These are phyloP conservation scores for Chaetomium sp. DNA, from an alignment of 2,329 filamentous ascomycete species.

Conservation along the genomic window DNA sequence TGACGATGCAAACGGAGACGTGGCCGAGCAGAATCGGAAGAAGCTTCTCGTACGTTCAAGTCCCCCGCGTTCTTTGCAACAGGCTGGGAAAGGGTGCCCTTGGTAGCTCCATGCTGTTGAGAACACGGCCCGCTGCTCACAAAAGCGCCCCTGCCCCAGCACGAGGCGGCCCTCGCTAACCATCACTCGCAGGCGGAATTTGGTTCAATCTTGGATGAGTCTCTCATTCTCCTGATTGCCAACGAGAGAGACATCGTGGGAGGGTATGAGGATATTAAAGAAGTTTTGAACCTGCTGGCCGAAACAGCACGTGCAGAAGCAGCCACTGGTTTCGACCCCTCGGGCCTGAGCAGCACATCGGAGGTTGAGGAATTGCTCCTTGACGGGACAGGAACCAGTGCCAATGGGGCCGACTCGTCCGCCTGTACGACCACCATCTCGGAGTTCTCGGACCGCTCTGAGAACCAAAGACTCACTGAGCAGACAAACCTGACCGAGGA, in stretches of 20 bases:
- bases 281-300: slow-evolving; percentile 67
- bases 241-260: slow-evolving; percentile 69
- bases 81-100: not conserved
- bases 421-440: slow-evolving; percentile 31
- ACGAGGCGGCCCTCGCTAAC: not conserved
- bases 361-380: slow-evolving; percentile 29
- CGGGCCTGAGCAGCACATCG: slow-evolving; percentile 61
- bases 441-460: slow-evolving; percentile 32
- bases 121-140: too few relatives aligned
- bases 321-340: slow-evolving; percentile 75
- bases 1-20: slow-evolving; percentile 3
- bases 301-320: slow-evolving; percentile 67
- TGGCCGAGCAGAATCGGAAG: slow-evolving; percentile 22
- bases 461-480: slow-evolving; percentile 35
- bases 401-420: slow-evolving; percentile 26
- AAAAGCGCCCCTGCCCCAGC: too few relatives aligned
- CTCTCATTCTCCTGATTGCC: slow-evolving; percentile 74
- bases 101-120: too few relatives aligned
- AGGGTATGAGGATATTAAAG: slow-evolving; percentile 56
- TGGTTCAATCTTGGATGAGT: slow-evolving; percentile 73
- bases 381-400: slow-evolving; percentile 28
- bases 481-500: slow-evolving; percentile 48
- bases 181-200: slow-evolving; percentile 56
- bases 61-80: not conserved
- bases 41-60: slow-evolving; percentile 24